Conservation (phyloP, 257 asterid species). For the Solanum virginianum region DNA sequence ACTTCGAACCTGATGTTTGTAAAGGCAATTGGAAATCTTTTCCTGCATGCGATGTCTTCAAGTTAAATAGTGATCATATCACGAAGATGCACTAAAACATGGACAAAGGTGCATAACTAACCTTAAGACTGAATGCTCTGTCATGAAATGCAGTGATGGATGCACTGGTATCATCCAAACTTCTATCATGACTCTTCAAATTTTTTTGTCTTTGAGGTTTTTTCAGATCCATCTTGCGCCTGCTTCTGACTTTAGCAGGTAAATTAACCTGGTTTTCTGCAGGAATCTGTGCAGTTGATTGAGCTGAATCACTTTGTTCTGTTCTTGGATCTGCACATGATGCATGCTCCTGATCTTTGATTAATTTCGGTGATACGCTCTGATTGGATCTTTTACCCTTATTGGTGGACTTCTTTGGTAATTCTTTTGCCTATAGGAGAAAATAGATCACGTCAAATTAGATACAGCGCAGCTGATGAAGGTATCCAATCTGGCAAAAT, state of each 20-base stretch:
- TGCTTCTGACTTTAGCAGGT: conserved; percentile 58
- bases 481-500: not conserved
- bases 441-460: not conserved
- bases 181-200: conserved; percentile 30
- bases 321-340: conserved; percentile 45
- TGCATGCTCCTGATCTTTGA: conserved; percentile 50
- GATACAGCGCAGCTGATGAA: not conserved
- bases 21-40: conserved; percentile 48
- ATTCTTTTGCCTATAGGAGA: conserved; percentile 47
- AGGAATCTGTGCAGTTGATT: conserved; percentile 44
- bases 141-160: conserved; percentile 32
- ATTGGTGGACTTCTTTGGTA: conserved; percentile 28
- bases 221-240: conserved; percentile 50
- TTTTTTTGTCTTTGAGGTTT: conserved; percentile 37
- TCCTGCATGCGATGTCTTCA: conserved; percentile 20
- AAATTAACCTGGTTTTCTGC: conserved; percentile 36
- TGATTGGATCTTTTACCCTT: conserved; percentile 54
- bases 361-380: conserved; percentile 39
- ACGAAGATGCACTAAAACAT: conserved; percentile 2
- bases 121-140: conserved; percentile 33
- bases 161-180: conserved; percentile 24
- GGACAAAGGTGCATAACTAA: conserved; percentile 12
- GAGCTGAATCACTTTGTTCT: conserved; percentile 85
- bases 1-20: conserved; percentile 46
- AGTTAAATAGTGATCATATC: not conserved